These are phyloP conservation scores for Trypanosoma theileri DNA, from an alignment of 208 protist genomes.

Conservation along the genomic window DNA sequence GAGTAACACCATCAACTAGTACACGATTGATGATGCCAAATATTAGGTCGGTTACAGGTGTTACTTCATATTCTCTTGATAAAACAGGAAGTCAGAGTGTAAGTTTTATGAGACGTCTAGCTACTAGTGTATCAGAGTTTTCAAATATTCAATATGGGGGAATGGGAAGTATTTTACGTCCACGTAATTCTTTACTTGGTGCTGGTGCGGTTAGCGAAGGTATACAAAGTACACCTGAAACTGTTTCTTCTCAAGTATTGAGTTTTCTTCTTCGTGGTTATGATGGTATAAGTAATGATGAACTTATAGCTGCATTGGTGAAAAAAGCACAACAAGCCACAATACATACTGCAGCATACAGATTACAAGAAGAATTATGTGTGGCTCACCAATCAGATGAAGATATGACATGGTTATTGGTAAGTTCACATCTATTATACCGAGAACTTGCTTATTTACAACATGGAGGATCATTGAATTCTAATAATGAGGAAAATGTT, in stretches of 20 bases:
- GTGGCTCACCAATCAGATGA: conserved; percentile 42
- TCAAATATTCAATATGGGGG: conserved; percentile 17
- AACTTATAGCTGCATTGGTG: conserved; percentile 40
- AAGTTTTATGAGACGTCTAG: conserved; percentile 11
- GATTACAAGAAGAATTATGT: conserved; percentile 67
- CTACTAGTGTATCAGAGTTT: conserved; percentile 13
- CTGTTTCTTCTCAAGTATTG: conserved; percentile 53
- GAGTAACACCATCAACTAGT: conserved; percentile 10
- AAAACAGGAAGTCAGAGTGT: conserved; percentile 13
- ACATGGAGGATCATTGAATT: background rate
- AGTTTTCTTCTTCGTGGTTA: conserved; percentile 64
- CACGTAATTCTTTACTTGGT: conserved; percentile 15
- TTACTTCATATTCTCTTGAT: conserved; percentile 22
- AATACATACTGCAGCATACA: conserved; percentile 56
- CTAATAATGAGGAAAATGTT: background rate
- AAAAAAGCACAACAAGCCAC: conserved; percentile 45
- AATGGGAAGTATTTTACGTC: conserved; percentile 24
- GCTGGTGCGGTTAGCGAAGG: conserved; percentile 6
- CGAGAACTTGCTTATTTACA: conserved; percentile 25
- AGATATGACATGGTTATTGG: conserved; percentile 43
- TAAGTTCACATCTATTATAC: conserved; percentile 40
- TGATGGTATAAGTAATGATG: conserved; percentile 37
- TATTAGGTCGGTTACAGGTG: conserved; percentile 16
- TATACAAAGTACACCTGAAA: conserved; percentile 31
- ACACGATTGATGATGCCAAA: conserved; percentile 8